These are phyloP conservation scores for Citrullus colocynthis DNA, from an alignment of 306 rosid genomes.

Conservation along the genomic window DNA sequence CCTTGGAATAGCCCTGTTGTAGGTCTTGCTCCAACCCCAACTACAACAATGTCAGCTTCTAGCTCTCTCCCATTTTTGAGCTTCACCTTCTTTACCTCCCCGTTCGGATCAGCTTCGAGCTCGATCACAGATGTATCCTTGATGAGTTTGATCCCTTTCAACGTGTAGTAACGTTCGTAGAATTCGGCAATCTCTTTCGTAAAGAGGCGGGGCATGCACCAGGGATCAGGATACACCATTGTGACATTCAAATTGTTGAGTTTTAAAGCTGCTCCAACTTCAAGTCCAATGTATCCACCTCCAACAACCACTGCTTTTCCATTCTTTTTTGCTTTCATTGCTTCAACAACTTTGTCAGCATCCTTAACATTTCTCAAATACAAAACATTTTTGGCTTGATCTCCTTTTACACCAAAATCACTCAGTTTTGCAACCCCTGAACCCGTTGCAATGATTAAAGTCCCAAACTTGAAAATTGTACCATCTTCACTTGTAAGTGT, in stretches of 20 bases:
- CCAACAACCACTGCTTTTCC: slow-evolving; percentile 29
- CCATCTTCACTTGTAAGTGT: slow-evolving; percentile 17
- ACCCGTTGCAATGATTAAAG: slow-evolving; percentile 32
- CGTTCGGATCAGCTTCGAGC: not conserved
- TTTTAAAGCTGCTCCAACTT: slow-evolving; percentile 33
- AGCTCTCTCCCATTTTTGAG: slow-evolving; percentile 23
- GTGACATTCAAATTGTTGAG: slow-evolving; percentile 28
- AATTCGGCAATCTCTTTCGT: slow-evolving; percentile 21
- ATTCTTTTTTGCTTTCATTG: slow-evolving; percentile 17
- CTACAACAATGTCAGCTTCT: slow-evolving; percentile 29
- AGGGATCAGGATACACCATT: slow-evolving; percentile 18
- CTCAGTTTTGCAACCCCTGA: slow-evolving; percentile 12
- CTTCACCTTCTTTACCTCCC: slow-evolving; percentile 26
- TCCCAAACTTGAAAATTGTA: slow-evolving; percentile 10
- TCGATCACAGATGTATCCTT: slow-evolving; percentile 14
- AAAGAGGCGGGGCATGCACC: slow-evolving; percentile 27
- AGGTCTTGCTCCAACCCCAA: slow-evolving; percentile 32
- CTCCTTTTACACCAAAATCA: slow-evolving; percentile 21
- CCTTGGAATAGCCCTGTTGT: slow-evolving; percentile 19
- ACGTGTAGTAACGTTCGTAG: slow-evolving; percentile 24
- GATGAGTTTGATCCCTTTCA: slow-evolving; percentile 21
- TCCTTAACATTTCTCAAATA: slow-evolving; percentile 33
- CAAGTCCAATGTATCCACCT: slow-evolving; percentile 39
- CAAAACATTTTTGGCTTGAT: slow-evolving; percentile 24
- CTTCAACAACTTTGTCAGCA: slow-evolving; percentile 23